A percentile compares a stretch with the other conserved stretches of the same genome.
Evolutionary conservation across 2,329 filamentous ascomycete genomes (phyloP).

Genomic region (Sporothrix sp.): DNA sequence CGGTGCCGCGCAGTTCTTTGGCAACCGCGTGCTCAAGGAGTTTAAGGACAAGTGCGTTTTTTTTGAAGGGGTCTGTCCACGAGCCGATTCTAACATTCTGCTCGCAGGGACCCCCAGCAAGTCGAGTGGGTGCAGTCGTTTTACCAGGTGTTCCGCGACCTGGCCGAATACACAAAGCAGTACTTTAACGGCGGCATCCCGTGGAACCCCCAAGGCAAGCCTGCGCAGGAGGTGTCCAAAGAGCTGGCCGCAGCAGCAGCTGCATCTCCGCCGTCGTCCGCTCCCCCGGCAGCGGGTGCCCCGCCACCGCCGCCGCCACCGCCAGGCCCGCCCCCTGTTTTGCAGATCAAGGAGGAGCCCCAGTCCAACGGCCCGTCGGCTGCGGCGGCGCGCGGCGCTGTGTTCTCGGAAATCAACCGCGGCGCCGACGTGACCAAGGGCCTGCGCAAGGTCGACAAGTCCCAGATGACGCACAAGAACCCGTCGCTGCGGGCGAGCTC

Average conservation of each 20-base stretch:
- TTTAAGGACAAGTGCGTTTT: slow-evolving; percentile 59
- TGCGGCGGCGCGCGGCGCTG: slow-evolving; percentile 63
- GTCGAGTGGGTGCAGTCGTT: slow-evolving; percentile 88
- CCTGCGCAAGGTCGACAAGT: slow-evolving; percentile 86
- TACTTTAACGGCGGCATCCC: slow-evolving; percentile 69
- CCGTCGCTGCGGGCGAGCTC: slow-evolving; percentile 69
- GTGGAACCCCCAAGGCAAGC: slow-evolving; percentile 74
- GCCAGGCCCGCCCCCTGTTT: slow-evolving; percentile 57
- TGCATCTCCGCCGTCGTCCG: slow-evolving; percentile 24
- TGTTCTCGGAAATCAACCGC: slow-evolving; percentile 86
- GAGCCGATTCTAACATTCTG: too few relatives aligned
- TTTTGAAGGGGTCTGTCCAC: too few relatives aligned
- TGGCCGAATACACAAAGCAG: slow-evolving; percentile 75
- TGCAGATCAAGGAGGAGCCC: slow-evolving; percentile 46
- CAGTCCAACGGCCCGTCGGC: slow-evolving; percentile 33
- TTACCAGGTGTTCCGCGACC: slow-evolving; percentile 78
- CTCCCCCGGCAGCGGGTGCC: slow-evolving; percentile 29
- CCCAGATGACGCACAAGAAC: slow-evolving; percentile 98
- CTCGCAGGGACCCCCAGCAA: slow-evolving; percentile 60
- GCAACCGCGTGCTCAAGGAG: slow-evolving; percentile 86
- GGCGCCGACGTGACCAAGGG: slow-evolving; percentile 81
- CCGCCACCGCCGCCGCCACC: slow-evolving; percentile 62
- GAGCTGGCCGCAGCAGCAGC: slow-evolving; percentile 42
- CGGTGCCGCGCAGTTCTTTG: slow-evolving; percentile 81
- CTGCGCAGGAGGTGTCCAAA: slow-evolving; percentile 57